Evolutionary conservation across 495 filamentous ascomycete species (phyloP).

Genomic region (Aspergillus saccharolyticus): DNA sequence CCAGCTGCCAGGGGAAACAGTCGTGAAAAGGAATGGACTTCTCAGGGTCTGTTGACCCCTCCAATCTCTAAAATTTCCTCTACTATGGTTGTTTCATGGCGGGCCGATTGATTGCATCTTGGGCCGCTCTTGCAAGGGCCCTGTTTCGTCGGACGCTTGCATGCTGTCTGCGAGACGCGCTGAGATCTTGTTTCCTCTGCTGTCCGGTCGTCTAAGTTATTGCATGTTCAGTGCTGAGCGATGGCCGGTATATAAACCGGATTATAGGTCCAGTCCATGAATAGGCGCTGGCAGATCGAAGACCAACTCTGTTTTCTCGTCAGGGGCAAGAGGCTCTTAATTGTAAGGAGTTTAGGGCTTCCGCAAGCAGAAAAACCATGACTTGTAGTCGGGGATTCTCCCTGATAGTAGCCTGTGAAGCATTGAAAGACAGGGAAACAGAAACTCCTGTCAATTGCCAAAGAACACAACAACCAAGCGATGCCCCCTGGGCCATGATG

Average conservation of each 20-base stretch:
- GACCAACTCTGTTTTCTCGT: background rate
- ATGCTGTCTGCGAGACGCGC: background rate
- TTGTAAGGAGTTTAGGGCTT: background rate
- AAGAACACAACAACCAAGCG: too few relatives aligned
- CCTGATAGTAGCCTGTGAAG: too few relatives aligned
- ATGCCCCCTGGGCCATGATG: too few relatives aligned
- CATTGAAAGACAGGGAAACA: too few relatives aligned
- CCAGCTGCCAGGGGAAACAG: background rate
- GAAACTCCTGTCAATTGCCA: too few relatives aligned
- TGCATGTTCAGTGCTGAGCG: background rate
- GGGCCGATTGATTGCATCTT: background rate
- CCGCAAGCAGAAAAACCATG: background rate
- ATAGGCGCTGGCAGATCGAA: background rate
- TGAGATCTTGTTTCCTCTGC: background rate
- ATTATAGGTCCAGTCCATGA: conserved; percentile 1
- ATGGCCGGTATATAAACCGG: background rate
- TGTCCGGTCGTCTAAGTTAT: background rate
- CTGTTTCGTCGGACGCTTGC: background rate
- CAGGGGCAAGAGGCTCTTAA: conserved; percentile 3
- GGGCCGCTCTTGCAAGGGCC: background rate
- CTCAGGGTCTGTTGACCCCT: background rate
- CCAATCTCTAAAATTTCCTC: background rate
- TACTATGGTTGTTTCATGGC: background rate
- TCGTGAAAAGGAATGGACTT: background rate
- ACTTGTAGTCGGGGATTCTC: background rate